Base-by-base conservation (phyloP, 306 rosid genomes). In the Castanopsis chinensis region DNA sequence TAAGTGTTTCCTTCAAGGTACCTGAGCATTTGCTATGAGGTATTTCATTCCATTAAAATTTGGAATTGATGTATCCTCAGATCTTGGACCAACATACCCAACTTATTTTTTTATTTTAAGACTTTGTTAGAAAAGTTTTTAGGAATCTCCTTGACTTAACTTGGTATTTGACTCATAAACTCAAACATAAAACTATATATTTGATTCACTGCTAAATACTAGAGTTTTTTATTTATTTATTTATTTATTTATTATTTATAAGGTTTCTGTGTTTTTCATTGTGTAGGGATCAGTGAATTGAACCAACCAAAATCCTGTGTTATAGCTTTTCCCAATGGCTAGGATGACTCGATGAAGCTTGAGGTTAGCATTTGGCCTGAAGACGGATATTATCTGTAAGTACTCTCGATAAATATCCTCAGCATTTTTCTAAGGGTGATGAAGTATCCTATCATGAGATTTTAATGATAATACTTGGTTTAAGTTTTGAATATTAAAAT, bases 321-420 rank as follows among this genome's bases (percentile, higher is more conserved):
- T 37, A 86, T 89, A 73, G 61, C 86, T 15, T 89, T 89, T 78
- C 88, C 87, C 49, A 84, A 86, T 72, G 92, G 92, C 77, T 84
- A 89, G 84, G 92, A 89, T 35, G 92, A 89, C 56, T 78, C 86
- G 72, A 89, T 89, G 92, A 86, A 84, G 82, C 86, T 89, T 69
- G 92, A 89, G 84, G 92, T 89, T 56, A 76, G 88, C 6, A 78
- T 89, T 71, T 77, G 68, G 49, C 92, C 90, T n/a, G 92, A 89
- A 69, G 92, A 89, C 61, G 92, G 92, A 75, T 89, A 84, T 74
- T 89, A 89, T 70, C 53, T 61, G 92, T 89, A 78, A 86, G 92
- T 75, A 14, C 21, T 74, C 49, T 69, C 2, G 27, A 63, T 35
- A 35, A 67, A 68, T 18, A 18, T n/a, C 9, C 30, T 7, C 41